Base-by-base conservation (phyloP, 108 stramenopile genomes). In the Schizochytrium sp. region DNA sequence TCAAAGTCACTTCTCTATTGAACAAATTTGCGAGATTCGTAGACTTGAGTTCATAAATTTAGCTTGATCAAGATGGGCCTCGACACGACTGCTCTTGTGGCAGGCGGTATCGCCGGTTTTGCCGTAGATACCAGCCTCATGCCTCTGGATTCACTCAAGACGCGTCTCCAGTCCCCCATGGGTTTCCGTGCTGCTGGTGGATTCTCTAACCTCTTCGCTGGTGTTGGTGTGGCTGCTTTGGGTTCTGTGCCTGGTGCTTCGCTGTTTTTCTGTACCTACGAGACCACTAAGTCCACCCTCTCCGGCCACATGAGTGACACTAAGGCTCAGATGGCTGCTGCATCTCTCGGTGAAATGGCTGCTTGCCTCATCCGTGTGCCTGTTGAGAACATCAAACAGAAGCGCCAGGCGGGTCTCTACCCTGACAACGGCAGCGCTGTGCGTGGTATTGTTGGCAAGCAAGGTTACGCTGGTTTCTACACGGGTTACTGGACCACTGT, bases 361-460 rank as follows among this genome's bases (percentile, higher is more conserved):
- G 98, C 98, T 13, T 98, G 98, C 91, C 90, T 98, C 57, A 97
- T 99, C 0, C 96, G 99, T 1, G 98, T 98, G 13, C 99, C 99
- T 5, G 97, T 97, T 12, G 99, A 99, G 91, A 97, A 98, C 2
- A 91, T 99, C 87, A 99, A 99, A 93, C 95, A 97, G 50, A 96
- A 96, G 61, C 97, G 98, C 97, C 99, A 99, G 93, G 76, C 72
- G 58, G 88, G 91, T 46, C 46, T 93, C 50, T 72, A 91, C 72
- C 5, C 90, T 38, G 88, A 61, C 4, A 69, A 47, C 47, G 40
- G 64, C n/a, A 89, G 87, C 15, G 94, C 92, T 15, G 44, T 92
- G 46, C 61, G 88, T 15, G 90, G 61, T 55, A 88, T 94, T 42
- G n/a, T 92, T 59, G 47, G 59, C 38, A 41, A 57, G 28, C 72